Evolutionary conservation across 2,329 filamentous ascomycete genomes (phyloP), one percentile per base, ranked within the genome.

Genomic region (Zopfia rhizophila): DNA sequence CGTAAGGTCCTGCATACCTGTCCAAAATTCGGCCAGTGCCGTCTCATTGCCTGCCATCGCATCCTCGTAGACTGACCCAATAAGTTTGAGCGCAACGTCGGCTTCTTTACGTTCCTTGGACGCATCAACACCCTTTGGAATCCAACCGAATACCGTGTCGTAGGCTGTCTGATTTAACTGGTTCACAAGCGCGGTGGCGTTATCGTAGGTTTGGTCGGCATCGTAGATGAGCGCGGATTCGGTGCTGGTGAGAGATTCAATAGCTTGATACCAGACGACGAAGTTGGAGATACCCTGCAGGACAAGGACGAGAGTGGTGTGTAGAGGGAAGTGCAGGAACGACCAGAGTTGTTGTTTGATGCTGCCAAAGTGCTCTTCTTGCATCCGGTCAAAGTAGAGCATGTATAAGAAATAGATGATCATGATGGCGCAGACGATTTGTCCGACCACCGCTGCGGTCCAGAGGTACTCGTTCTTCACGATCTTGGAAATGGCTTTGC

Each of bases 321-420:
- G 66, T 1, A 70, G 52, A 3, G 66, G 65, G 48, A 68, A 67
- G 47, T 70, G 66, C 4, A 60, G 31, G 16, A 64, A 61, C 5
- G 55, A 54, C 65, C 65, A 69, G 10, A 64, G 36, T 41, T 69
- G 67, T 40, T 70, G 67, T 21, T 61, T 62, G 45, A 69, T 67
- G 29, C 48, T 59, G 29, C 66, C 66, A 16, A 68, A 69, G 33
- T 68, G 64, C 11, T 61, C 53, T 29, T 66, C 57, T 3, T 59
- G 55, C 18, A 68, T 46, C 18, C 58, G 58, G 38, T 70, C 67
- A 28, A 70, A 70, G 57, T 70, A 69, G 18, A 68, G 50, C 59
- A 68, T 65, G 55, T 66, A 70, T 4, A 70, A 51, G 37, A 69
- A 60, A 45, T 66, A 65, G 31, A 73, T 68, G 39, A 72, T 67